Evolutionary conservation across 345 rosid genomes (phyloP), one percentile per base, ranked within the genome.

Genomic region (Dovyalis caffra): DNA sequence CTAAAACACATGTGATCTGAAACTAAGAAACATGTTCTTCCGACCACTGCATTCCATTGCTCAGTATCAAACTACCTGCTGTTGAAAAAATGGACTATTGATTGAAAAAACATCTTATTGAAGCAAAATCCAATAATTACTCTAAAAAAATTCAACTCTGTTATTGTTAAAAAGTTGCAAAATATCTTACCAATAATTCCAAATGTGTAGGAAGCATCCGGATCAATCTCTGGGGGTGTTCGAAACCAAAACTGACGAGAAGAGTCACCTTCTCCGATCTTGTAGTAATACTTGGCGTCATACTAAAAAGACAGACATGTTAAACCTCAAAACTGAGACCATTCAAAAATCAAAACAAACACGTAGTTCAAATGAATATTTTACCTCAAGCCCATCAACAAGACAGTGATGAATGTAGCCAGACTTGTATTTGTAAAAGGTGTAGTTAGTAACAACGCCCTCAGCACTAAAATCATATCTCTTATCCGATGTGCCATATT

Each of bases 341-440:
- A 35, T 34, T 32, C 49, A 43, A 43, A 37, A 56, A 71, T 4
- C 21, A 15, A 69, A 51, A n/a, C 31, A 51, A 15, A 31, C 1
- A 18, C 38, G 23, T 47, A 15, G 53, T 65, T 47, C 33, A 33
- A 62, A 9, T 47, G 8, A 47, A 7, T n/a, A n/a, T n/a, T n/a
- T n/a, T n/a, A n/a, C n/a, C n/a, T n/a, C n/a, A n/a, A n/a, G n/a
- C n/a, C n/a, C 9, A 61, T 66, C 65, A 34, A 84, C 77, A 32
- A 82, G 83, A 71, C 87, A 84, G 61, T 86, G 89, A 68, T 84
- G 89, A 71, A 86, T 80, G 74, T 71, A 82, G 33, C 87, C 89
- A 25, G 89, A 86, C n/a, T 81, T 78, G 62, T 84, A 84, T 21
- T 84, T 76, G 64, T 76, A 82, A 71, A 76, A 86, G 11, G 75